A percentile compares a stretch with the other conserved stretches of the same genome.
Evolutionary conservation across 148 eudicot species (phyloP).

Genomic region (Rhododendron henanense): DNA sequence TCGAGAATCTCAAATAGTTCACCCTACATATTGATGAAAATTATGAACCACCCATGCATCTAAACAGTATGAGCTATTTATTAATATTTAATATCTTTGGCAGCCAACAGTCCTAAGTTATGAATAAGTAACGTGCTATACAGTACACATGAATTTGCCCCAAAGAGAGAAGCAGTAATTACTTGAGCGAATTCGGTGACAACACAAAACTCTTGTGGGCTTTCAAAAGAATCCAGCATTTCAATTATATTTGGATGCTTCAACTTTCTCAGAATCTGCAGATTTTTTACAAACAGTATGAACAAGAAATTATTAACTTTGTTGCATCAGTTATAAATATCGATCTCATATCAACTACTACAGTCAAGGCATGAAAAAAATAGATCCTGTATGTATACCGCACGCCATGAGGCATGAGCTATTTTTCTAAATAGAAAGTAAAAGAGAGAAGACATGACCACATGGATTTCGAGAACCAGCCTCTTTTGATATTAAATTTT

Average conservation of each 20-base stretch:
- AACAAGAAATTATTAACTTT: neutral
- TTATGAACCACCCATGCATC: neutral
- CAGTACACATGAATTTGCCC: neutral
- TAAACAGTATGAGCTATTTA: neutral
- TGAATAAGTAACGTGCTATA: neutral
- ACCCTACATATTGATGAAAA: conserved; percentile 46
- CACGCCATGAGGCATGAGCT: neutral
- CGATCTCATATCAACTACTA: neutral
- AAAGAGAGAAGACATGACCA: neutral
- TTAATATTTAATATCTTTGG: neutral
- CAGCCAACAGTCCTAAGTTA: neutral
- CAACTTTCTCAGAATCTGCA: conserved; percentile 85
- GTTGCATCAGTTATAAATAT: neutral
- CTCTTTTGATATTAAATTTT: neutral
- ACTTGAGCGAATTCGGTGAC: conserved; percentile 99
- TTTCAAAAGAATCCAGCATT: conserved; percentile 98
- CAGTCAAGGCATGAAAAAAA: neutral
- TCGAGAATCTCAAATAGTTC: conserved; percentile 95
- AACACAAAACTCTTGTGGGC: conserved; percentile 89
- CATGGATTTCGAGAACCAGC: neutral
- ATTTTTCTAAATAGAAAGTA: neutral
- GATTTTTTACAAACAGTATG: neutral
- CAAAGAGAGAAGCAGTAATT: conserved; percentile 16
- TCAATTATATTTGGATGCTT: conserved; percentile 95
- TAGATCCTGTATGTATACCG: neutral